phyloP scores from a whole-genome alignment of 129 eudicot genomes.

The Apium graveolens region DNA sequence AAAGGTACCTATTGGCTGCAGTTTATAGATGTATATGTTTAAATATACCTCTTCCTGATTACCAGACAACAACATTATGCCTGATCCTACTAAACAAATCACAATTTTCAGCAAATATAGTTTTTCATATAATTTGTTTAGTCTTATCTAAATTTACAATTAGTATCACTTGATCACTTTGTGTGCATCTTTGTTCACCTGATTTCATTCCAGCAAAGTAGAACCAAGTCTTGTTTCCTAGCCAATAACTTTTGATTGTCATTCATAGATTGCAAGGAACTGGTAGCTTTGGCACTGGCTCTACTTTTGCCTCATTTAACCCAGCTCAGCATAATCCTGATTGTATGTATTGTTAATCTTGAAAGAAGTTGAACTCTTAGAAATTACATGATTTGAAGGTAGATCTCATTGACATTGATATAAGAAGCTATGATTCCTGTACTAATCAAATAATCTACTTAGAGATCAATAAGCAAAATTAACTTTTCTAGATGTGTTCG shows the following conservation, averaged over 20 bases:
- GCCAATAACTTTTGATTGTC: neutral
- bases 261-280: conserved; percentile 30
- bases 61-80: conserved; percentile 12
- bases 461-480: no score
- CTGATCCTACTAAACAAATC: neutral
- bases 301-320: conserved; percentile 32
- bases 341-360: no score
- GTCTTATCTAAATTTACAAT: neutral
- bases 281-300: conserved; percentile 11
- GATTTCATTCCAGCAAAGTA: neutral
- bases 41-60: no score
- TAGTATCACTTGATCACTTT: neutral
- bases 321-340: conserved; percentile 15
- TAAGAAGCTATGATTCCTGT: no score
- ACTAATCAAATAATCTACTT: no score
- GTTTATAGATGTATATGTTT: neutral
- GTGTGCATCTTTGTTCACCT: neutral
- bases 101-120: neutral
- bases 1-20: conserved; percentile 26
- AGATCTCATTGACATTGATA: no score
- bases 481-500: no score
- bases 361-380: no score
- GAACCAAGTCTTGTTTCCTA: neutral
- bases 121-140: neutral
- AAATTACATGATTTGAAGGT: no score